phyloP scores from a whole-genome alignment of 1,139 yeast species.

The Lodderomyces pseudojiufengensis region DNA sequence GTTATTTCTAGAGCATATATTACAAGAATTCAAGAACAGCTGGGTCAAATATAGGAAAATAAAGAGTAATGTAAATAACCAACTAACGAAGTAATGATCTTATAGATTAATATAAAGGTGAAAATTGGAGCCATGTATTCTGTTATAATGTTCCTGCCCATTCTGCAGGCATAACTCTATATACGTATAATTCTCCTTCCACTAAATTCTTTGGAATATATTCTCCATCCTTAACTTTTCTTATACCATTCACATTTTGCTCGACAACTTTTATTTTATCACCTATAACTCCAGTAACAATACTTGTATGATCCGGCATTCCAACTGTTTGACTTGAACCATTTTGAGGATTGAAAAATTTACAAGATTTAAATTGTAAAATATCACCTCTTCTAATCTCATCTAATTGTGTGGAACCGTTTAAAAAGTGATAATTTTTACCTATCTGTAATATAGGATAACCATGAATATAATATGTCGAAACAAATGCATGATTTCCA shows the following conservation, averaged over 20 bases:
- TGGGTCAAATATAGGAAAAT: too few species aligned
- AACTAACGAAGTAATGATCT: too few species aligned
- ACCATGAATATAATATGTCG: slow-evolving; percentile 57
- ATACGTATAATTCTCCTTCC: slow-evolving; percentile 49
- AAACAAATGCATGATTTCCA: slow-evolving; percentile 59
- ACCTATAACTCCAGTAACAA: slow-evolving; percentile 41
- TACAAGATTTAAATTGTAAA: slow-evolving; percentile 39
- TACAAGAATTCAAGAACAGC: slow-evolving; percentile 54
- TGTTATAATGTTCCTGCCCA: slow-evolving; percentile 50
- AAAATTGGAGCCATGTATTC: too few species aligned
- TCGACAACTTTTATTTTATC: slow-evolving; percentile 46
- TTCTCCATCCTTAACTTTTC: slow-evolving; percentile 45
- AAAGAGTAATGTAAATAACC: too few species aligned
- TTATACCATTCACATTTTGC: slow-evolving; percentile 56
- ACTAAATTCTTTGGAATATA: slow-evolving; percentile 41
- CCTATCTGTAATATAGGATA: slow-evolving; percentile 44
- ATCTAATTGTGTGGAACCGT: slow-evolving; percentile 25
- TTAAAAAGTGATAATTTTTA: slow-evolving; percentile 17
- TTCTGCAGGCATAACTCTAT: slow-evolving; percentile 51
- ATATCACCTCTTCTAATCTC: slow-evolving; percentile 43
- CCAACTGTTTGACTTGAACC: slow-evolving; percentile 42
- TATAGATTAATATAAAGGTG: too few species aligned
- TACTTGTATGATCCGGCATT: slow-evolving; percentile 65
- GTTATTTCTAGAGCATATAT: slow-evolving; percentile 73
- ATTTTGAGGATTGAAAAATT: slow-evolving; percentile 33